Evolutionary conservation across 768 basidiomycete species (phyloP), one percentile per base, ranked within the genome.

Genomic region (Boletus edulis): DNA sequence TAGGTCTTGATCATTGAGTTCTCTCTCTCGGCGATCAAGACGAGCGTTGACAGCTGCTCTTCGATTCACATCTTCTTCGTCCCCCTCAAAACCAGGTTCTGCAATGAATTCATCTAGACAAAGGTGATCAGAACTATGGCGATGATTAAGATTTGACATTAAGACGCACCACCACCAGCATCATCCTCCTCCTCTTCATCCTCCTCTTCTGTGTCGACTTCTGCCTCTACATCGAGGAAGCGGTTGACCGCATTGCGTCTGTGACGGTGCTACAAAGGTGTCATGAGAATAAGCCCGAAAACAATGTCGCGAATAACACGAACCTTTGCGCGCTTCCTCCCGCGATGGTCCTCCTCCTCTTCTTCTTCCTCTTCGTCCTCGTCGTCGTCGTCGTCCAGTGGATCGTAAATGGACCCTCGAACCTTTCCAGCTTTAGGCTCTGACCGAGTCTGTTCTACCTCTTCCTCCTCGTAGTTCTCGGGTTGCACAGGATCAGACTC

Each of bases 191-290:
- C 92, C 18, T 96, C 94, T 3, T 89, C 89, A 24, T 98, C 97
- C 35, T 97, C 96, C 4, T 98, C 97, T 18, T 98, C 97, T 31
- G 97, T 94, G 62, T 94, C 94, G 18, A 96, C 95, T 68, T 94
- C 93, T 51, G 94, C 94, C 75, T 96, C 93, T 53, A 95, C 81
- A 83, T 98, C 97, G 62, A 98, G 78, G 86, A 94, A 99, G 60
- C 87, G 86, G 68, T 84, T 89, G 24, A 83, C 80, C 17, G 79
- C 76, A 51, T 75, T 73, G 47, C 82, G 82, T 71, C 82, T 87
- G 69, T 88, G 87, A 56, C 85, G 82, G 56, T 81, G 84, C 84
- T 86, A 49, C 46, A 42, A 43, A 56, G 35, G 41, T 18, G 37
- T 40, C 24, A 51, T 32, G 22, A 52, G 58, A 58, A 52, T 20